Evolutionary conservation across 148 eudicot species (phyloP).

Genomic region (Silene uniflora): DNA sequence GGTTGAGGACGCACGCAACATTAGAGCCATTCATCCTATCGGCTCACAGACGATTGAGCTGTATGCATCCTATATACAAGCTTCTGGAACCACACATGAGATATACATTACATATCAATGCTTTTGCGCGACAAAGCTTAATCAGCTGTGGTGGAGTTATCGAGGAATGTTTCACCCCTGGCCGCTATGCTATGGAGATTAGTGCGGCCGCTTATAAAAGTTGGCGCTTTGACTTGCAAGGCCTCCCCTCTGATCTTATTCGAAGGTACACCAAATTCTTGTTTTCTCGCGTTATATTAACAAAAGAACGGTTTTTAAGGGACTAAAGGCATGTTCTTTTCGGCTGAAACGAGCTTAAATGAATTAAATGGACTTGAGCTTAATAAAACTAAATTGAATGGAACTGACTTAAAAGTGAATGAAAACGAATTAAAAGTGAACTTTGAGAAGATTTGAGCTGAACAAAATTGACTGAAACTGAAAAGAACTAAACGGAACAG

Average conservation of each 20-base stretch:
- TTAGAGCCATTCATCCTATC: slow-evolving; percentile 82
- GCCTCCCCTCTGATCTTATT: slow-evolving; percentile 81
- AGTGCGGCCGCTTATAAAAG: slow-evolving; percentile 86
- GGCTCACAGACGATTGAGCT: slow-evolving; percentile 84
- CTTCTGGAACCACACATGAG: slow-evolving; percentile 97
- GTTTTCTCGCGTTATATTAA: too few relatives aligned
- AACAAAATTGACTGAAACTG: too few relatives aligned
- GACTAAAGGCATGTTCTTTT: too few relatives aligned
- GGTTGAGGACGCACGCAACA: slow-evolving; percentile 81
- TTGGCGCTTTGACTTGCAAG: slow-evolving; percentile 88
- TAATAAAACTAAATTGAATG: too few relatives aligned
- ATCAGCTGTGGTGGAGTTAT: slow-evolving; percentile 78
- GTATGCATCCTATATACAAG: slow-evolving; percentile 89
- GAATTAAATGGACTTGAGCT: too few relatives aligned
- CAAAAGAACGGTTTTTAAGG: too few relatives aligned
- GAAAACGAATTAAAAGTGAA: too few relatives aligned
- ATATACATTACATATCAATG: slow-evolving; percentile 74
- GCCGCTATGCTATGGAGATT: slow-evolving; percentile 88
- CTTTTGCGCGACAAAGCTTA: slow-evolving; percentile 73
- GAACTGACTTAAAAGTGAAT: too few relatives aligned
- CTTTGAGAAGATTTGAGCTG: too few relatives aligned
- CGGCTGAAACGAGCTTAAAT: too few relatives aligned
- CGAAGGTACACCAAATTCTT: slow-evolving; percentile 43
- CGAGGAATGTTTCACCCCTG: slow-evolving; percentile 80
- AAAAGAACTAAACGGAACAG: too few relatives aligned